Evolutionary conservation across 73 alveolate species (phyloP).

Genomic region (Paramecium sonneborni): DNA sequence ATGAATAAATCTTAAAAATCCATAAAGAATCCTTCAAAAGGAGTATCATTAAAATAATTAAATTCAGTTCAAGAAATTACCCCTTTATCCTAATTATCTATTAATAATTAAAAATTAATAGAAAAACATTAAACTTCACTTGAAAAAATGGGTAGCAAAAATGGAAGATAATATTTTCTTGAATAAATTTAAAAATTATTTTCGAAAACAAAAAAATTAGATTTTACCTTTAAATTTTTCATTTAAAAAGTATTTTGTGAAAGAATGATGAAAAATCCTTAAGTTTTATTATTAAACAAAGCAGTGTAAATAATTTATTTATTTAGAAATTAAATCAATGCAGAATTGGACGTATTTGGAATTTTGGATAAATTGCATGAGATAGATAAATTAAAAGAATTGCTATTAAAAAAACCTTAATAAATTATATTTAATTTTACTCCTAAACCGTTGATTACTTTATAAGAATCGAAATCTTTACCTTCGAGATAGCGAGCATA

Average conservation of each 20-base stretch:
- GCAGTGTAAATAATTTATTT: constrained; percentile 2
- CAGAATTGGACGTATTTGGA: neutral
- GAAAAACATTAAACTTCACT: neutral
- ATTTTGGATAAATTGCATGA: neutral
- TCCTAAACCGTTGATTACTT: constrained; percentile 21
- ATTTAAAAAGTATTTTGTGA: neutral
- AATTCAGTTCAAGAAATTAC: neutral
- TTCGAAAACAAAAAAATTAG: neutral
- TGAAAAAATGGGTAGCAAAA: neutral
- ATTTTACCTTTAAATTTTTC: neutral
- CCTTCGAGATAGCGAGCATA: neutral
- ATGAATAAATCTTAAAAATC: neutral
- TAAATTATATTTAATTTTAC: constrained; percentile 26
- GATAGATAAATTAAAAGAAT: neutral
- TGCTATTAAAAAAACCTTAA: neutral
- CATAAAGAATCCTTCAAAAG: neutral
- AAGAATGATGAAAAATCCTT: neutral
- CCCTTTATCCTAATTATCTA: neutral
- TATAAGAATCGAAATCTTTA: neutral
- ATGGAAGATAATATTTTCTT: neutral
- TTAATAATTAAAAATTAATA: neutral
- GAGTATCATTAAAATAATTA: neutral
- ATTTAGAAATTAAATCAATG: neutral
- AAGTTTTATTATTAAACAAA: neutral
- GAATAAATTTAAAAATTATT: neutral